A percentile compares a stretch with the other conserved stretches of the same genome.
These are phyloP conservation scores for Telopea speciosissima DNA, from an alignment of 177 flowering plant genomes.

Conservation along the genomic window DNA sequence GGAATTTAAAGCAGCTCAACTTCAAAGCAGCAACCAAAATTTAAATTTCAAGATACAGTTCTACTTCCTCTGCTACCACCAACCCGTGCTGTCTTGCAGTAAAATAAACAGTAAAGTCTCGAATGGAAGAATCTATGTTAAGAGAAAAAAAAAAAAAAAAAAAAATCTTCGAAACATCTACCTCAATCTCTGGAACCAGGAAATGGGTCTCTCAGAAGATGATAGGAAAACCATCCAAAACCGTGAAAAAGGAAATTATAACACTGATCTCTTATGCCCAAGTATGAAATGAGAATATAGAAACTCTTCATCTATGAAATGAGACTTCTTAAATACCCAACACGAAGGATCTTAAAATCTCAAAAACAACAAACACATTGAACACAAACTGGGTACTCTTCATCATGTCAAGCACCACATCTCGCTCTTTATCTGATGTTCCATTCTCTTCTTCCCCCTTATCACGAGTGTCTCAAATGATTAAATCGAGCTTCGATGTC, in stretches of 20 bases:
- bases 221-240: conserved; percentile 3
- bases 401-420: not conserved
- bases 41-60: too few species aligned
- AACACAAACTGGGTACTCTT: conserved; percentile 7
- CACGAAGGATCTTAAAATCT: not conserved
- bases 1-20: not conserved
- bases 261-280: not conserved
- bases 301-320: not conserved
- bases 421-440: not conserved
- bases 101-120: too few species aligned
- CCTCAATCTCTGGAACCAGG: not conserved
- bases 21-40: not conserved
- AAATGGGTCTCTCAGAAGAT: conserved; percentile 12
- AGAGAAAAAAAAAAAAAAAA: too few species aligned
- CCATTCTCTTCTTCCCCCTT: not conserved
- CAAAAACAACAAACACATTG: not conserved
- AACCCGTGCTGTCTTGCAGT: too few species aligned
- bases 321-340: not conserved
- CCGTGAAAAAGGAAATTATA: conserved; percentile 1
- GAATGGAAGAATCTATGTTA: too few species aligned
- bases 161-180: not conserved
- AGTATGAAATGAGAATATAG: not conserved
- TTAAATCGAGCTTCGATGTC: conserved; percentile 28
- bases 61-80: too few species aligned
- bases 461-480: conserved; percentile 3